phyloP scores from a whole-genome alignment of 768 basidiomycete genomes.

The Boletus rufocinnamomeus region DNA sequence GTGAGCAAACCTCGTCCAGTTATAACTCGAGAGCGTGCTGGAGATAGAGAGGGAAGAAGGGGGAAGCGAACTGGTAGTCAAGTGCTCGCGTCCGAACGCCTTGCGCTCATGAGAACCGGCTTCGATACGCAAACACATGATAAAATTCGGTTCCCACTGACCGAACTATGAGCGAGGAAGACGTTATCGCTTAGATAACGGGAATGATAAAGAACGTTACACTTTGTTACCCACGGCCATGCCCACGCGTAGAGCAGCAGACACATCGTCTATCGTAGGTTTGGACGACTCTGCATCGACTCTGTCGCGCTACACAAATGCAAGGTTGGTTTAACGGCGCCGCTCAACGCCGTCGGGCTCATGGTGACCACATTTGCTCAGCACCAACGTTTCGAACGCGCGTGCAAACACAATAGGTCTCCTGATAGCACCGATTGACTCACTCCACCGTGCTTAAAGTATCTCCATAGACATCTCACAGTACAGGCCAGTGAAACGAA shows the following conservation, averaged over 20 bases:
- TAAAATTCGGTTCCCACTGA: not conserved
- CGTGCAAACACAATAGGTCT: conserved; percentile 20
- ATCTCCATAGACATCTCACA: conserved; percentile 11
- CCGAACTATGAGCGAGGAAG: not conserved
- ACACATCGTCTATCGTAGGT: not conserved
- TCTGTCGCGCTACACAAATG: conserved; percentile 8
- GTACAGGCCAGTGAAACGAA: conserved; percentile 43
- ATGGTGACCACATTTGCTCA: conserved; percentile 1
- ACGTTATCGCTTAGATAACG: conserved; percentile 19
- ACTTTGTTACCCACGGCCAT: not conserved
- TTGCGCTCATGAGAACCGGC: not conserved
- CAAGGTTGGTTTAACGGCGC: conserved; percentile 12
- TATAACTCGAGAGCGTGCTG: not conserved
- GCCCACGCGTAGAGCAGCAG: conserved; percentile 1
- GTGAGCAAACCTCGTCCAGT: not conserved
- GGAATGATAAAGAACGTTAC: too few relatives aligned
- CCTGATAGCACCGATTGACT: not conserved
- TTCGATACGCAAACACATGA: not conserved
- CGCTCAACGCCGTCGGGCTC: not conserved
- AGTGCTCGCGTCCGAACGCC: not conserved
- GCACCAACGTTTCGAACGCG: not conserved
- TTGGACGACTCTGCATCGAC: conserved; percentile 16
- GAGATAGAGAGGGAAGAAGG: not conserved
- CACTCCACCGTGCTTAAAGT: not conserved
- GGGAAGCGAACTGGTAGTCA: not conserved